These are phyloP conservation scores for Penium margaritaceum DNA, from an alignment of 139 green algal species.

Conservation along the genomic window DNA sequence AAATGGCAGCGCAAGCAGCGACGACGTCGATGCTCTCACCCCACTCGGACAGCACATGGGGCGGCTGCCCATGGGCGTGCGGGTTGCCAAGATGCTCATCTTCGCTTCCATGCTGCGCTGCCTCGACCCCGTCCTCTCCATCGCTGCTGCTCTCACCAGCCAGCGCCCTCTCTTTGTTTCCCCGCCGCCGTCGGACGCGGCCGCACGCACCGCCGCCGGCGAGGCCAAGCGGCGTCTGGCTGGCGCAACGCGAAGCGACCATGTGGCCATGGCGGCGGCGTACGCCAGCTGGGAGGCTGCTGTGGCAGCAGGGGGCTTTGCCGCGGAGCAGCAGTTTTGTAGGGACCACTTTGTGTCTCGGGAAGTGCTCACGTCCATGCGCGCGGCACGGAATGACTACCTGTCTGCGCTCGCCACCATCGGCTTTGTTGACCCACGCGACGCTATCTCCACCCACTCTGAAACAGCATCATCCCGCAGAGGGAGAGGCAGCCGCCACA, in stretches of 20 bases:
- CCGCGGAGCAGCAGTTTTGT: constrained; percentile 14
- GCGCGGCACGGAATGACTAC: constrained; percentile 41
- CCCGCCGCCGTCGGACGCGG: too few species aligned
- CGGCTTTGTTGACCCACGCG: constrained; percentile 45
- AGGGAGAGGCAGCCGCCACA: background rate
- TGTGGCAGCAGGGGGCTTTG: constrained; percentile 16
- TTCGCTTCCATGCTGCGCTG: constrained; percentile 66
- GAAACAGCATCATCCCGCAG: background rate
- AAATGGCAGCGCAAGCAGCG: constrained; percentile 52
- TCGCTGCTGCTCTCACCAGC: constrained; percentile 51
- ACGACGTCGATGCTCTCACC: constrained; percentile 53
- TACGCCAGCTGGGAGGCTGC: constrained; percentile 40
- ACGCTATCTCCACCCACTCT: background rate
- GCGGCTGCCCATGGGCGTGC: constrained; percentile 65
- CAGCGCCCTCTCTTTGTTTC: constrained; percentile 26
- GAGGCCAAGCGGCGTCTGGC: constrained; percentile 35
- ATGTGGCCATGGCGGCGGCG: constrained; percentile 40
- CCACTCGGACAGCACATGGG: constrained; percentile 72
- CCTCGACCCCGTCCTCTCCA: constrained; percentile 70
- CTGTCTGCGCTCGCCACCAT: constrained; percentile 31
- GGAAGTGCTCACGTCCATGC: constrained; percentile 38
- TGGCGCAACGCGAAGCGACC: constrained; percentile 42
- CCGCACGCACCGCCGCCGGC: constrained; percentile 30
- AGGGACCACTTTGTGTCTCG: too few species aligned
- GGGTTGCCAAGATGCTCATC: constrained; percentile 77